These are phyloP conservation scores for Dictyostelium firmibasis DNA, from an alignment of 78 protist species.

Conservation along the genomic window DNA sequence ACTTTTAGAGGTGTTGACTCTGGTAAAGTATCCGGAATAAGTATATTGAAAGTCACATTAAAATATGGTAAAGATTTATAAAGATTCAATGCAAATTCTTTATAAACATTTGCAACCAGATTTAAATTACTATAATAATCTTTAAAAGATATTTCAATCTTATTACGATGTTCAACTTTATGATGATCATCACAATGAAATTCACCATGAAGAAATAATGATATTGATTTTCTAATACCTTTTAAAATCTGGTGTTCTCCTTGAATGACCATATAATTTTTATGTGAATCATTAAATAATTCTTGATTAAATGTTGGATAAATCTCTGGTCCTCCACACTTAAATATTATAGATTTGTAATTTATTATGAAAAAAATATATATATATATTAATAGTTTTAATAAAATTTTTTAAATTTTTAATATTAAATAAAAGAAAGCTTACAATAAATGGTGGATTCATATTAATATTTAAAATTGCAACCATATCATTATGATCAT, in stretches of 20 bases:
- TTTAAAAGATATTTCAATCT: not conserved
- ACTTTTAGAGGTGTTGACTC: not conserved
- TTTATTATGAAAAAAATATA: no score
- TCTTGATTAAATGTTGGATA: not conserved
- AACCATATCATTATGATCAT: not conserved
- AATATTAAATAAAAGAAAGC: no score
- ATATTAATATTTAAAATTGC: not conserved
- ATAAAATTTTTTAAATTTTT: no score
- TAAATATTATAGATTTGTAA: no score
- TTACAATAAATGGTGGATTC: not conserved
- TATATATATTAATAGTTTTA: no score
- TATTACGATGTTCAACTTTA: not conserved
- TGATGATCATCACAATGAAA: conserved; percentile 6
- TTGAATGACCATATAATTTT: not conserved
- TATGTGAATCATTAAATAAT: not conserved
- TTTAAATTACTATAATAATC: not conserved
- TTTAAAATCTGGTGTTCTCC: not conserved
- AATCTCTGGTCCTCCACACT: not conserved
- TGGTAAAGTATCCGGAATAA: not conserved
- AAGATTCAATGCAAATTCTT: not conserved
- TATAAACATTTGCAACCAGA: not conserved
- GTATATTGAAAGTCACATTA: not conserved
- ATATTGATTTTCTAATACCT: not conserved
- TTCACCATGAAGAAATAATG: not conserved
- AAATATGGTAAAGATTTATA: not conserved